These are phyloP conservation scores for Didymella pinodella DNA, from an alignment of 2,329 filamentous ascomycete species.

Conservation along the genomic window DNA sequence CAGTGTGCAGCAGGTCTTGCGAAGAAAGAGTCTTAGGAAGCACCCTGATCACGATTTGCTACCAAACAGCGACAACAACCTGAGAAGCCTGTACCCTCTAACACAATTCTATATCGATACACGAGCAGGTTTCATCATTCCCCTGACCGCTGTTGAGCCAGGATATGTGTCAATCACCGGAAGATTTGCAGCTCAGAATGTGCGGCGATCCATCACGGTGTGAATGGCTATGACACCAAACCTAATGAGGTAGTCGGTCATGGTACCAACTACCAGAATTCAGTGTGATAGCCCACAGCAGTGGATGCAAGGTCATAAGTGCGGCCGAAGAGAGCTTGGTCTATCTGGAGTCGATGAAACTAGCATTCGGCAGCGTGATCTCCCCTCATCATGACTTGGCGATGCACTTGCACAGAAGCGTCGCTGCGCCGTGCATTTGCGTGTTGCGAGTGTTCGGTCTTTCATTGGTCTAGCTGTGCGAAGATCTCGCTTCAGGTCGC, in stretches of 20 bases:
- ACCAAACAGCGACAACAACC: not conserved
- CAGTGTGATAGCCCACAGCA: not conserved
- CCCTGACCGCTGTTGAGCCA: not conserved
- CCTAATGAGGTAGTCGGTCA: not conserved
- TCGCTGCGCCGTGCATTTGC: slow-evolving; percentile 2
- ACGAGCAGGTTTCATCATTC: not conserved
- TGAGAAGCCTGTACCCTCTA: not conserved
- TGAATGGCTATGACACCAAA: not conserved
- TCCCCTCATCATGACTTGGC: not conserved
- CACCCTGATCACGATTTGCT: not conserved
- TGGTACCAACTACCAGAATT: not conserved
- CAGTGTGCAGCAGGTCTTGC: not conserved
- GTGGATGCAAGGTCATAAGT: not conserved
- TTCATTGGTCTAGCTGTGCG: not conserved
- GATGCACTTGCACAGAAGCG: slow-evolving; percentile 2
- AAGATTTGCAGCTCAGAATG: not conserved
- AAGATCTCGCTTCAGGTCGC: not conserved
- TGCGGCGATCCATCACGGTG: not conserved
- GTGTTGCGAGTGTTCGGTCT: not conserved
- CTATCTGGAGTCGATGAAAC: not conserved
- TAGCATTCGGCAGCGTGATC: not conserved
- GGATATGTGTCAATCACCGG: not conserved
- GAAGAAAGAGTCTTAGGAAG: not conserved
- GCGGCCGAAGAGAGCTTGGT: not conserved
- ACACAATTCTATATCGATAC: not conserved